phyloP scores from a whole-genome alignment of 352 stramenopile genomes.

The Phytophthora megakarya region DNA sequence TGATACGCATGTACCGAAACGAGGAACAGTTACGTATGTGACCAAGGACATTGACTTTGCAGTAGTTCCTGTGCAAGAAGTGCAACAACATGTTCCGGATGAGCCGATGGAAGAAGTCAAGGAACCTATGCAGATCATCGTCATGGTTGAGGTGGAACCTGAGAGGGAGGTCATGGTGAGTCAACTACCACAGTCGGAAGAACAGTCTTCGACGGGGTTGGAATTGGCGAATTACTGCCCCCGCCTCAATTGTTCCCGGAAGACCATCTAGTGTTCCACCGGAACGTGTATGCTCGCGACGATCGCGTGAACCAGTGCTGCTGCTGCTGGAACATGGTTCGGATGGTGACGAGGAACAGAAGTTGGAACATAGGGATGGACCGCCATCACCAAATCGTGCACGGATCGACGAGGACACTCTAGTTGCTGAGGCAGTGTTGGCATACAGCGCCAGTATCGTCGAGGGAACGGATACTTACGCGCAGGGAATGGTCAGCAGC shows the following conservation, averaged over 20 bases:
- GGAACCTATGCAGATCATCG: no score
- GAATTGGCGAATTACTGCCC: neutral
- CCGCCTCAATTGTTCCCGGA: no score
- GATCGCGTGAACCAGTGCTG: neutral
- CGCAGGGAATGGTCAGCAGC: slow-evolving; percentile 12
- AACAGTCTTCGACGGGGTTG: neutral
- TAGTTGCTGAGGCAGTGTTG: slow-evolving; percentile 12
- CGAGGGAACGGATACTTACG: neutral
- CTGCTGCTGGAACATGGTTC: neutral
- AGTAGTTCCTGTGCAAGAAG: no score
- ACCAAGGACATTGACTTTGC: no score
- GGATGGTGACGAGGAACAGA: neutral
- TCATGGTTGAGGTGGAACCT: neutral
- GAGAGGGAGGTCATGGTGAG: neutral
- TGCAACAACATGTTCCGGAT: neutral
- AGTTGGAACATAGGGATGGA: no score
- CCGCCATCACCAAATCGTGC: neutral
- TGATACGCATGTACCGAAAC: slow-evolving; percentile 2
- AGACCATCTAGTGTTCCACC: slow-evolving; percentile 9
- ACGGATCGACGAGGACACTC: slow-evolving; percentile 12
- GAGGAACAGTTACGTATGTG: no score
- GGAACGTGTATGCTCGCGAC: neutral
- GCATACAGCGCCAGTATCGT: slow-evolving; percentile 9
- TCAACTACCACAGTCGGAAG: neutral
- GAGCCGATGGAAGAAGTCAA: no score